Base-by-base conservation (phyloP, 2,329 filamentous ascomycete species). In the Pseudopithomyces maydicus region DNA sequence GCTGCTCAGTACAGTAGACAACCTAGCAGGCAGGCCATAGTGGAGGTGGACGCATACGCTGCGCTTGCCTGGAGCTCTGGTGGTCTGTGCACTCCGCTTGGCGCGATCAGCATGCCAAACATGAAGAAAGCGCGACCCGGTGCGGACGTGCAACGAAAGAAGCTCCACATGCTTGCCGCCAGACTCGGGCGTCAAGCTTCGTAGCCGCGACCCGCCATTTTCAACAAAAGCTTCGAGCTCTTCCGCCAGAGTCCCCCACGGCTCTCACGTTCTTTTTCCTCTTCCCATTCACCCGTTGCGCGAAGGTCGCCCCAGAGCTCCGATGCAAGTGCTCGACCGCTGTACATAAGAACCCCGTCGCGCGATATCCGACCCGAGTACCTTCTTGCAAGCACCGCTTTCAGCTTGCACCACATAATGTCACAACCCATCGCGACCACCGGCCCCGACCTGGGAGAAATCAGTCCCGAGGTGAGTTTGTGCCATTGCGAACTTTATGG, bases 401-500 rank as follows among this genome's bases (percentile, higher is more conserved):
- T 90, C 76, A 81, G 82, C 74, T 88, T 88, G 74, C 83, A 77
- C 66, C 74, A 81, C 54, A 77, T 78, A 57, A 51, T 33, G 48
- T 69, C 73, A 57, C 74, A 75, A 59, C 80, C 76, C 53, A 70
- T 70, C 53, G 74, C 77, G 50, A 80, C 84, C 72, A 72, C 78
- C 60, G 90, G 90, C 41, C 82, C 85, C 48, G 87, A 92, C 69
- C 82, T 97, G 53, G 82, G 88, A 64, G 88, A 92, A 63, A 90
- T 97, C 65, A 86, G 89, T 74, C 94, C 92, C 64, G 91, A 97
- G 82, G 90, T 92, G 79, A 43, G 48, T n/a, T 14, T 23, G 51
- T n/a, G 20, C 51, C 20, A 29, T 39, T 26, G 10, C 8, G 10
- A 41, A 11, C 22, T 22, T 43, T n/a, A 11, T 12, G 33, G 19